Evolutionary conservation across 2,329 filamentous ascomycete species (phyloP), one percentile per base, ranked within the genome.

Genomic region (Fusarium heterosporum): DNA sequence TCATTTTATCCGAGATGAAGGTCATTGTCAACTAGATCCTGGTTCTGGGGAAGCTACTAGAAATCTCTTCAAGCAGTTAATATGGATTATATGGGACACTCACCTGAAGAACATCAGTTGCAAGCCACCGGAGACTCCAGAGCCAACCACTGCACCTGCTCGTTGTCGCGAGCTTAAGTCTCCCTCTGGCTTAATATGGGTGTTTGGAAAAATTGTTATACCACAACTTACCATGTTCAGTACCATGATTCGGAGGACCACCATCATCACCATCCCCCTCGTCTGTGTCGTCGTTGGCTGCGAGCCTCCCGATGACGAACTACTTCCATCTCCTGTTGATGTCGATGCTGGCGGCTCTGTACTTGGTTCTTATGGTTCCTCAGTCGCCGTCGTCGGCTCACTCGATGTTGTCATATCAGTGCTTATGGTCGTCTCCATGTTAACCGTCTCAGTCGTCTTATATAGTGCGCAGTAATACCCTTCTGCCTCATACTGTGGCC

Each of bases 101-200:
- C 30, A 47, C 47, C 25, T 42, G 14, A 71, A 61, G 51, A 71
- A 61, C 16, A 60, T 45, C n/a, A 69, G 14, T 16, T 64, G 25
- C 14, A 71, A 50, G 3, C 50, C 32, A 6, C 52, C 68, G 36
- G 28, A 47, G 11, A 55, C 22, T 3, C 46, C 55, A 2, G 61
- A 57, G 38, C 65, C 64, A 28, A 66, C 32, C 2, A 51, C 61
- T 7, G 51, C 57, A 3, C 57, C 61, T 19, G 66, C 32, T n/a
- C 55, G 57, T 40, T 71, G 65, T 26, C 39, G 34, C 26, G 40
- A 51, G 42, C 30, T 41, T 10, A 66, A 39, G 39, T 64, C 55
- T 64, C 12, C 12, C 6, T 6, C 14, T 16, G 4, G 7, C 25
- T 67, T 22, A 67, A 13, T 29, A 14, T 19, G 3, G 22, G 16